phyloP scores from a whole-genome alignment of 805 yeast species.

The Suhomyces kilbournensis region DNA sequence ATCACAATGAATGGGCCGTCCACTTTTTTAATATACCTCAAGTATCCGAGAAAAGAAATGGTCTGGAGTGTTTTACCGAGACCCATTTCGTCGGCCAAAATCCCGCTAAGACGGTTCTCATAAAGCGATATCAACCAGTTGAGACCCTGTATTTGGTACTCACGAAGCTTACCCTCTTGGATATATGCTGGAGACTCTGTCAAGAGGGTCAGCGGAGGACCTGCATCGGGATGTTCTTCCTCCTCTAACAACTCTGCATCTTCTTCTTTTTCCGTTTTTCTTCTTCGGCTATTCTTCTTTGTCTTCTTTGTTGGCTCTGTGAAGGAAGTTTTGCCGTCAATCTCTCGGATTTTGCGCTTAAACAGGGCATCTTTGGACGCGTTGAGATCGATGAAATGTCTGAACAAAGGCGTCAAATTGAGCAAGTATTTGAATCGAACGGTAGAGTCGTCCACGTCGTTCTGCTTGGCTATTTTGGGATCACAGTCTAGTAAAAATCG shows the following conservation, averaged over 20 bases:
- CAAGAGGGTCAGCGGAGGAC: constrained; percentile 57
- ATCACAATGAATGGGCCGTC: constrained; percentile 90
- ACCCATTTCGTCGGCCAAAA: constrained; percentile 98
- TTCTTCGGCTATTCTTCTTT: constrained; percentile 46
- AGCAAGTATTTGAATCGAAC: constrained; percentile 76
- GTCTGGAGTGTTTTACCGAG: constrained; percentile 95
- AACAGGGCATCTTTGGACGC: constrained; percentile 76
- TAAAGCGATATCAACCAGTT: constrained; percentile 91
- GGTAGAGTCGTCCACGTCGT: constrained; percentile 60
- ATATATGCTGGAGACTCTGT: constrained; percentile 83
- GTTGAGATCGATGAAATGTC: constrained; percentile 80
- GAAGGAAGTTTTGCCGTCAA: constrained; percentile 49
- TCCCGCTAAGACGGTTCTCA: constrained; percentile 87
- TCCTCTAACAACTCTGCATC: constrained; percentile 87
- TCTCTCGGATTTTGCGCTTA: constrained; percentile 54
- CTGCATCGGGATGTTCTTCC: constrained; percentile 59
- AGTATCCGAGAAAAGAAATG: constrained; percentile 83
- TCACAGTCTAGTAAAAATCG: constrained; percentile 52
- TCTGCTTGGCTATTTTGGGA: constrained; percentile 54
- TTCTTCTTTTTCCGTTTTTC: constrained; percentile 94
- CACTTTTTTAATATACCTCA: constrained; percentile 71
- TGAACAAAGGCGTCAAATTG: constrained; percentile 79
- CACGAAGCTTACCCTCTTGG: constrained; percentile 70
- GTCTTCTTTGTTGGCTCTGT: constrained; percentile 23
- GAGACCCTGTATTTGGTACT: constrained; percentile 91